A percentile compares a stretch with the other conserved stretches of the same genome.
These are phyloP conservation scores for Kurtzmaniella natalensis DNA, from an alignment of 1,139 yeast genomes.

Conservation along the genomic window DNA sequence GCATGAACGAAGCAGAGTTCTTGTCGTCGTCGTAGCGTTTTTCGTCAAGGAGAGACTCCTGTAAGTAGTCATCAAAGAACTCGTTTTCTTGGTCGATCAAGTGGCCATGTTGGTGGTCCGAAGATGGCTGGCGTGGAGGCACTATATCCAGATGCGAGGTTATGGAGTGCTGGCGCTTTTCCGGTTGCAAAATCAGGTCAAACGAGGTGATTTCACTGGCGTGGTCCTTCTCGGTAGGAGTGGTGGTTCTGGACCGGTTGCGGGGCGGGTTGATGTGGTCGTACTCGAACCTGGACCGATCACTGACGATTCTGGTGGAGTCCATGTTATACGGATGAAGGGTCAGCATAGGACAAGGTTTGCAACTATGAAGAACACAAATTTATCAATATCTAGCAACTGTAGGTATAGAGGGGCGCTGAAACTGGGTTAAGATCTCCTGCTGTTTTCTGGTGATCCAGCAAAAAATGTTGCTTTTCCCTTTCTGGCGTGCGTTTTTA, in stretches of 20 bases:
- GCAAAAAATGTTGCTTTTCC: too few species aligned
- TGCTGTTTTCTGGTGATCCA: too few species aligned
- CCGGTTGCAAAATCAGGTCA: constrained; percentile 5
- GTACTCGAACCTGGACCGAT: constrained; percentile 27
- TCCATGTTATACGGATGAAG: constrained; percentile 21
- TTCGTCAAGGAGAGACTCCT: constrained; percentile 2
- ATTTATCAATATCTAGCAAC: too few species aligned
- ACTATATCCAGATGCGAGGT: too few species aligned
- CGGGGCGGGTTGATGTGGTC: constrained; percentile 19
- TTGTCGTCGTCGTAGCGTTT: constrained; percentile 1
- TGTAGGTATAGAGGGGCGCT: too few species aligned
- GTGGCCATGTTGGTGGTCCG: background rate
- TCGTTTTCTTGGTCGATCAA: constrained; percentile 6
- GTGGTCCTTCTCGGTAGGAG: constrained; percentile 20
- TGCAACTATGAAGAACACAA: too few species aligned
- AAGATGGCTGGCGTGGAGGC: constrained; percentile 3
- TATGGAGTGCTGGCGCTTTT: too few species aligned
- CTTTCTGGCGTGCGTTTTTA: too few species aligned
- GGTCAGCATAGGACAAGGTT: too few species aligned
- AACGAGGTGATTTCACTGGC: constrained; percentile 3
- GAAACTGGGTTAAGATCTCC: too few species aligned
- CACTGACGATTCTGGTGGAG: constrained; percentile 24
- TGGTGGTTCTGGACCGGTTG: constrained; percentile 23
- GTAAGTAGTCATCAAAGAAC: constrained; percentile 4
- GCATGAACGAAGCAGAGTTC: background rate